Percentiles rank a stretch among this genome's conserved stretches.
phyloP scores from a whole-genome alignment of 305 asterid genomes.

The Fraxinus nigra region DNA sequence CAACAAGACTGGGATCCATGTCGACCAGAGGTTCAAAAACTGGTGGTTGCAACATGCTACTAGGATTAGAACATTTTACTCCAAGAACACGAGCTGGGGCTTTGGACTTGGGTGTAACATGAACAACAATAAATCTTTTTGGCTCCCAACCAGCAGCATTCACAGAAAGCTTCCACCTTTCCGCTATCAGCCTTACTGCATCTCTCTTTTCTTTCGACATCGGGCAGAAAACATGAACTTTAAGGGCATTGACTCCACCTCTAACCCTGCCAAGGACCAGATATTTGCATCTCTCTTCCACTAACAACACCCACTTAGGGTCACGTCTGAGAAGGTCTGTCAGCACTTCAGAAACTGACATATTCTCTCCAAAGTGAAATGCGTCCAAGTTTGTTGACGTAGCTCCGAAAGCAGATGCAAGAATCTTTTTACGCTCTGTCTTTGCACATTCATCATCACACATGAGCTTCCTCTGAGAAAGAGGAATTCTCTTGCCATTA shows the following conservation, averaged over 20 bases:
- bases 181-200: slow-evolving; percentile 77
- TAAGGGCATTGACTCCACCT: slow-evolving; percentile 61
- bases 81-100: slow-evolving; percentile 84
- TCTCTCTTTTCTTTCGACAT: slow-evolving; percentile 89
- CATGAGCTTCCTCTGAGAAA: slow-evolving; percentile 80
- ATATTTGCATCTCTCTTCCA: slow-evolving; percentile 86
- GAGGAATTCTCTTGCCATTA: slow-evolving; percentile 61
- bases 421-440: slow-evolving; percentile 80
- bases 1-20: slow-evolving; percentile 97
- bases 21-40: slow-evolving; percentile 70
- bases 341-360: slow-evolving; percentile 69
- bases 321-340: slow-evolving; percentile 88
- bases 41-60: slow-evolving; percentile 35
- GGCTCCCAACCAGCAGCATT: slow-evolving; percentile 98
- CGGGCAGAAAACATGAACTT: slow-evolving; percentile 84
- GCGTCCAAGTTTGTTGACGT: slow-evolving; percentile 54
- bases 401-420: slow-evolving; percentile 86
- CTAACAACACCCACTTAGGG: slow-evolving; percentile 77
- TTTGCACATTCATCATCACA: slow-evolving; percentile 89
- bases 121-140: slow-evolving; percentile 68
- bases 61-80: slow-evolving; percentile 41
- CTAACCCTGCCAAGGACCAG: slow-evolving; percentile 77
- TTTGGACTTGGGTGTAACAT: slow-evolving; percentile 79
- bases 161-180: slow-evolving; percentile 88
- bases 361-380: slow-evolving; percentile 56